Evolutionary conservation across 345 rosid genomes (phyloP).

Genomic region (Eucalyptus leucophloia): DNA sequence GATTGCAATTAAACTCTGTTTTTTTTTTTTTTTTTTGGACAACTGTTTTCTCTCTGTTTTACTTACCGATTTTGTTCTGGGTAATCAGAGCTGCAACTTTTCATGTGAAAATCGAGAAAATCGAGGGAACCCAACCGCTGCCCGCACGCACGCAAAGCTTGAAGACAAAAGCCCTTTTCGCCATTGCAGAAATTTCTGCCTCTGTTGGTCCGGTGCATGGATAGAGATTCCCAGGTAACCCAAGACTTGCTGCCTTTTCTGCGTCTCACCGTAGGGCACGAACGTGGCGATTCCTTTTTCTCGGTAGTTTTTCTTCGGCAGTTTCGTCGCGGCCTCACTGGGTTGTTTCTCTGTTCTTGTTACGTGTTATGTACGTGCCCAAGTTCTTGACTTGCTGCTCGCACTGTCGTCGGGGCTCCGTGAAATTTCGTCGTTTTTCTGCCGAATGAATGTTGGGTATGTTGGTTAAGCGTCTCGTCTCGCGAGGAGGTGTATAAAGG

Average conservation of each 20-base stretch:
- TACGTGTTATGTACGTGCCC: neutral
- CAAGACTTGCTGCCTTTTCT: neutral
- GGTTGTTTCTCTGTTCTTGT: neutral
- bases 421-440: neutral
- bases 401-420: neutral
- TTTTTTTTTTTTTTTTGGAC: no score
- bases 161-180: neutral
- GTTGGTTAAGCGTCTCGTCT: neutral
- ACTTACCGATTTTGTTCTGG: neutral
- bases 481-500: neutral
- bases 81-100: neutral
- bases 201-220: neutral
- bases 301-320: neutral
- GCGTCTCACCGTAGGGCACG: neutral
- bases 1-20: neutral
- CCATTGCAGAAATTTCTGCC: neutral
- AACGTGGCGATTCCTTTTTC: neutral
- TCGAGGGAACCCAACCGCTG: neutral
- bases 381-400: neutral
- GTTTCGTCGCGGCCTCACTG: neutral
- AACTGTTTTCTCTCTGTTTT: neutral
- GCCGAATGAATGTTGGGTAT: neutral
- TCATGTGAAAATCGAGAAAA: neutral
- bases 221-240: neutral
- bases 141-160: neutral